Conservation (phyloP, 106 monocot genomes). For the Apostasia shenzhenica region DNA sequence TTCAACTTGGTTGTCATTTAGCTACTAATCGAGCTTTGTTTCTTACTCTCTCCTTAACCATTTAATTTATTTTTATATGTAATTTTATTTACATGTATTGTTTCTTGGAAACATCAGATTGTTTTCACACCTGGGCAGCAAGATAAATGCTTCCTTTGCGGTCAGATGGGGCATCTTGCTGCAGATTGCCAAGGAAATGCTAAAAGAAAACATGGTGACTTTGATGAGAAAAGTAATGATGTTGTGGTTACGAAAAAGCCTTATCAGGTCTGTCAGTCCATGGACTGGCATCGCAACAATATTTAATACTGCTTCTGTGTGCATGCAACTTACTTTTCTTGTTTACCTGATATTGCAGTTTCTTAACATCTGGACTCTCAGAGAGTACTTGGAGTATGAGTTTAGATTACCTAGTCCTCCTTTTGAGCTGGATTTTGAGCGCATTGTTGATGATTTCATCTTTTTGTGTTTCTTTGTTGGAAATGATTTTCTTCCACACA, state of each 20-base stretch:
- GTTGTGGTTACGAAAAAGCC: conserved; percentile 65
- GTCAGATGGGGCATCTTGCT: conserved; percentile 94
- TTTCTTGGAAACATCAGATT: conserved; percentile 36
- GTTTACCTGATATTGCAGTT: conserved; percentile 50
- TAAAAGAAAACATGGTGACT: conserved; percentile 88
- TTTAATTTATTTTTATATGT: no score
- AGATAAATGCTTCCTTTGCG: conserved; percentile 95
- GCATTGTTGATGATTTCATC: conserved; percentile 97
- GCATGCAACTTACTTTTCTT: neutral
- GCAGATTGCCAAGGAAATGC: conserved; percentile 91
- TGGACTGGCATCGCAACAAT: neutral
- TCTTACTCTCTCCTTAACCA: no score
- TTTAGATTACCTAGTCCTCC: conserved; percentile 79
- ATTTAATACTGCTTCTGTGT: neutral
- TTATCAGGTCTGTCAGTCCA: conserved; percentile 51
- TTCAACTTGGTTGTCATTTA: no score
- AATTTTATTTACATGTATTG: neutral
- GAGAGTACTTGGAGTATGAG: conserved; percentile 90
- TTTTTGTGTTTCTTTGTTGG: conserved; percentile 97
- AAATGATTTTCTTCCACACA: conserved; percentile 99
- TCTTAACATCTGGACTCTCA: conserved; percentile 91
- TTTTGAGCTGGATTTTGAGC: conserved; percentile 79
- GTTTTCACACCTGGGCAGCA: conserved; percentile 96
- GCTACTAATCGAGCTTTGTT: no score
- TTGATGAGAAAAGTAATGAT: conserved; percentile 74